phyloP scores from a whole-genome alignment of 768 basidiomycete genomes.

The Amanita molliuscula region DNA sequence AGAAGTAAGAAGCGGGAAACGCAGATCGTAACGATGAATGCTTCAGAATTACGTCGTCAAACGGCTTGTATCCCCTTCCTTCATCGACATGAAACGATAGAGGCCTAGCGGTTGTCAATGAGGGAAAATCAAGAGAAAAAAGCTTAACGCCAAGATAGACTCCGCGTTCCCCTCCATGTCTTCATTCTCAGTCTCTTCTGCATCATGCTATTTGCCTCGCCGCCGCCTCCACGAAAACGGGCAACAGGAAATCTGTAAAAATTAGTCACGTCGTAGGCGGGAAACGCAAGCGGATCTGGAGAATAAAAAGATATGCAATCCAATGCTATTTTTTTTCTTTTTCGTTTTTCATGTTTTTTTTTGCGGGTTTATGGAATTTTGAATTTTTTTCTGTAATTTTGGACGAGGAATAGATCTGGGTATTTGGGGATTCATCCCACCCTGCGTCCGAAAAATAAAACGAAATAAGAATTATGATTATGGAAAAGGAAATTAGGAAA shows the following conservation, averaged over 20 bases:
- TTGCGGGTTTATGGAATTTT: background rate
- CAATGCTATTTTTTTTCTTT: background rate
- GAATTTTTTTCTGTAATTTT: background rate
- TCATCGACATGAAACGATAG: background rate
- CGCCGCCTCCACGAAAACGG: background rate
- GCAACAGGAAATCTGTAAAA: background rate
- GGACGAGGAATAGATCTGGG: background rate
- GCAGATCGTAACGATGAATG: too few relatives aligned
- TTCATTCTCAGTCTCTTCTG: background rate
- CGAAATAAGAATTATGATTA: background rate
- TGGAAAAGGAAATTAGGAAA: background rate
- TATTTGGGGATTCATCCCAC: background rate
- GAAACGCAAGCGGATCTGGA: background rate
- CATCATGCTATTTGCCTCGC: background rate
- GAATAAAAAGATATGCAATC: background rate
- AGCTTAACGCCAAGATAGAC: background rate
- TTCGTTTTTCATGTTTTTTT: background rate
- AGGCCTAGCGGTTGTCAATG: background rate
- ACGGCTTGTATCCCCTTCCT: too few relatives aligned
- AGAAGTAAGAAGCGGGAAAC: too few relatives aligned
- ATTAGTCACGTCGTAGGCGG: background rate
- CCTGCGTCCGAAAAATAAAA: background rate
- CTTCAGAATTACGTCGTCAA: too few relatives aligned
- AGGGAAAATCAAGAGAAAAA: background rate
- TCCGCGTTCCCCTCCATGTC: background rate